These are phyloP conservation scores for Kazachstania bromeliacearum DNA, from an alignment of 805 yeast species.

Conservation along the genomic window DNA sequence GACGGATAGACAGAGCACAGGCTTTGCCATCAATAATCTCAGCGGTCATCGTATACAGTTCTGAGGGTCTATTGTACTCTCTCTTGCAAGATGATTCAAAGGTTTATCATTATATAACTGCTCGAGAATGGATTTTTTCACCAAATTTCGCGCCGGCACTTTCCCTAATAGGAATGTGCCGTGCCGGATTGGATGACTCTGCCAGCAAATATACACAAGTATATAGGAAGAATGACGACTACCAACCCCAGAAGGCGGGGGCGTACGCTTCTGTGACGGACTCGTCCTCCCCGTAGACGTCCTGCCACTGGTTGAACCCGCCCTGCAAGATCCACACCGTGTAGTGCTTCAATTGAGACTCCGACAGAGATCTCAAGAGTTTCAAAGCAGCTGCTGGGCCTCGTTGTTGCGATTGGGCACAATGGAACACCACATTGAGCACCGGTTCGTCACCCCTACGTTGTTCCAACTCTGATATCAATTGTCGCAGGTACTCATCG, in stretches of 20 bases:
- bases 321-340: constrained; percentile 68
- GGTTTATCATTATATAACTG: too few relatives aligned
- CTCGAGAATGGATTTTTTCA: too few relatives aligned
- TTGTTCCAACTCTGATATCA: constrained; percentile 12
- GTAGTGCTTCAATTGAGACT: constrained; percentile 28
- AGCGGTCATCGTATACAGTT: constrained; percentile 16
- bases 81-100: too few relatives aligned
- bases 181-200: too few relatives aligned
- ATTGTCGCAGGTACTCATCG: constrained; percentile 55
- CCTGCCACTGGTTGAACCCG: constrained; percentile 83
- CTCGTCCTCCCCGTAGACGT: constrained; percentile 55
- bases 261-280: constrained; percentile 53
- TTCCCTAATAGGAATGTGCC: too few relatives aligned
- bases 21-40: constrained; percentile 50
- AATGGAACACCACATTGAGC: constrained; percentile 59
- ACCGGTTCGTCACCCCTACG: constrained; percentile 14
- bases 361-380: constrained; percentile 34
- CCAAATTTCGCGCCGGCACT: too few relatives aligned
- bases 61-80: too few relatives aligned
- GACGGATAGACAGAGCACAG: constrained; percentile 45
- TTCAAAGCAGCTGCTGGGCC: constrained; percentile 79
- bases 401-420: constrained; percentile 82
- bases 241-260: constrained; percentile 35
- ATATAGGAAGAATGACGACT: background rate
- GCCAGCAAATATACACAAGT: too few relatives aligned